phyloP scores from a whole-genome alignment of 257 asterid genomes.

The Vinca minor region DNA sequence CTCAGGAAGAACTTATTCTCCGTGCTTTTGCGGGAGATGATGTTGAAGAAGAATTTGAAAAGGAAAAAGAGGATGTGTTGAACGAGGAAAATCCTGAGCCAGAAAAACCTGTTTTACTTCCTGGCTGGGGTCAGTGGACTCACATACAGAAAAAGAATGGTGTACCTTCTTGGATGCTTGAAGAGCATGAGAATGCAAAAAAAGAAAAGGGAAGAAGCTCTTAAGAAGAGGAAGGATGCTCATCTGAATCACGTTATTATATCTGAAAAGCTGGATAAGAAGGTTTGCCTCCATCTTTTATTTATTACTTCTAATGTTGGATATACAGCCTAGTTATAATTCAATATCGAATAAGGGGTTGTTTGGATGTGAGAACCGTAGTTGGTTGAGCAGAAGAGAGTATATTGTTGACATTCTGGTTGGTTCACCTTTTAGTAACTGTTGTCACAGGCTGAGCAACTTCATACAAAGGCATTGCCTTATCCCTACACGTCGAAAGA shows the following conservation, averaged over 20 bases:
- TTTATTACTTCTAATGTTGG: conserved; percentile 4
- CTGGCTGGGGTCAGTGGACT: conserved; percentile 99
- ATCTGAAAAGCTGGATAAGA: conserved; percentile 80
- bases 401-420: too few relatives aligned
- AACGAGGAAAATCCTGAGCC: conserved; percentile 86
- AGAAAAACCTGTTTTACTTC: conserved; percentile 66
- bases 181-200: conserved; percentile 67
- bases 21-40: conserved; percentile 98
- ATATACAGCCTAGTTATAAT: too few relatives aligned
- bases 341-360: too few relatives aligned
- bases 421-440: not conserved
- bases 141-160: conserved; percentile 73
- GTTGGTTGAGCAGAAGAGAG: too few relatives aligned
- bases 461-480: conserved; percentile 77
- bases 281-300: conserved; percentile 42
- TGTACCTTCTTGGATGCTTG: conserved; percentile 74
- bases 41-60: conserved; percentile 77
- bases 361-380: too few relatives aligned
- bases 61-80: conserved; percentile 65
- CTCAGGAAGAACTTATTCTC: conserved; percentile 80
- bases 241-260: conserved; percentile 76
- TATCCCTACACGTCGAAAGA: conserved; percentile 76
- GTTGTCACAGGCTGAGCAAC: conserved; percentile 67
- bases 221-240: conserved; percentile 87
- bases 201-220: conserved; percentile 68